Conservation (phyloP, 805 yeast species). For the Metschnikowia colocasiae region DNA sequence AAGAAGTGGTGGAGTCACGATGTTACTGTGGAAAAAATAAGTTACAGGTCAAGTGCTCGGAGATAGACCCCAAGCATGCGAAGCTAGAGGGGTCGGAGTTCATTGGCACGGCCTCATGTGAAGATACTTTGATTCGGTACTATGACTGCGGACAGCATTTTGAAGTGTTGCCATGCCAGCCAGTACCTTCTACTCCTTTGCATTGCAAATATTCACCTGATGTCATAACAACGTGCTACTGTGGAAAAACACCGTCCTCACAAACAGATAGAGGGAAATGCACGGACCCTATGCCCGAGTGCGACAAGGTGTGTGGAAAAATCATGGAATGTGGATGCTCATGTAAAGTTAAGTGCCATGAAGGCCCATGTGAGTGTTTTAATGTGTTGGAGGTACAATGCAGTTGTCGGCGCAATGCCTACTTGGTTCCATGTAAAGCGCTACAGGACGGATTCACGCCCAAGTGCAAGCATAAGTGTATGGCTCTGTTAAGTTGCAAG, state of each 20-base stretch:
- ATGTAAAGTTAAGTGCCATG: constrained; percentile 71
- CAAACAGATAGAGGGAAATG: constrained; percentile 53
- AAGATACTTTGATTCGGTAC: constrained; percentile 40
- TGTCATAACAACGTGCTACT: constrained; percentile 62
- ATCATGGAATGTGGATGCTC: constrained; percentile 64
- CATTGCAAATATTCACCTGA: constrained; percentile 65
- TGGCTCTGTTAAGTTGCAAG: constrained; percentile 71
- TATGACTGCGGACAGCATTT: constrained; percentile 65
- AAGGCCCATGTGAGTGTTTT: constrained; percentile 69
- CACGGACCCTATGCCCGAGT: constrained; percentile 75
- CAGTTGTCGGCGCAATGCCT: constrained; percentile 57
- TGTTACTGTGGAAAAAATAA: constrained; percentile 76
- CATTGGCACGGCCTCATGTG: constrained; percentile 36
- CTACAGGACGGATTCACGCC: constrained; percentile 51
- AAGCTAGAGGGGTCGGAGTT: constrained; percentile 15
- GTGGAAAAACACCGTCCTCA: constrained; percentile 61
- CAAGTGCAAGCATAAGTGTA: constrained; percentile 66
- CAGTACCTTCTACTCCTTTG: constrained; percentile 27
- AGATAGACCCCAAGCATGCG: constrained; percentile 36
- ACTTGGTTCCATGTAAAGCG: constrained; percentile 60
- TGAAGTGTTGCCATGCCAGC: constrained; percentile 52
- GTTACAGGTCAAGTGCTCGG: constrained; percentile 42
- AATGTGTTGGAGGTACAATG: constrained; percentile 52
- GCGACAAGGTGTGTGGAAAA: constrained; percentile 64
- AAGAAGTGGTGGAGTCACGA: constrained; percentile 39